Base-by-base conservation (phyloP, 176 grass and related monocot species). In the Eremochloa ophiuroides region DNA sequence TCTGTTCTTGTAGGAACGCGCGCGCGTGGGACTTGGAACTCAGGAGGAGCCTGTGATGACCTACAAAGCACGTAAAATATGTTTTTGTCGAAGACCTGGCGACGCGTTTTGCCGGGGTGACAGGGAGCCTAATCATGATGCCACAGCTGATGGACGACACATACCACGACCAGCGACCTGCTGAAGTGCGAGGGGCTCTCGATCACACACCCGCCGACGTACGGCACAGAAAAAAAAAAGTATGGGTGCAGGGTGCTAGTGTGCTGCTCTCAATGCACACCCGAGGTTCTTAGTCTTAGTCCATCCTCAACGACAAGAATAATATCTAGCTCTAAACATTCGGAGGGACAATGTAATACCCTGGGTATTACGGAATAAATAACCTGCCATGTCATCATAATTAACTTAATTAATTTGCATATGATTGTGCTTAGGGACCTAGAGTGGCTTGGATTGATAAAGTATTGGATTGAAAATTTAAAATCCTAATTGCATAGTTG, bases 51-150 rank as follows among this genome's bases (percentile, higher is more conserved):
- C 55, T 3, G 11, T 6, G 2, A 43, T 44, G 26, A 74, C 84
- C 77, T 68, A 13, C 47, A 1, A 23, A 42, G 69, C 76, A 43
- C 43, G 84, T 27, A 73, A 28, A 47, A 34, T 33, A 4, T 8
- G 6, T 27, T 23, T 17, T 25, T 62, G 37, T 68, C 62, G 18
- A 40, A 23, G 62, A 33, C 44, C 76, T 55, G 11, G 9, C 5
- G 56, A 80, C 84, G 69, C 84, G 84, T 80, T 74, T 86, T 74
- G 69, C 69, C 44, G 43, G 68, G 17, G 58, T 18, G 30, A 76
- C 40, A 72, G 26, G 17, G 42, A n/a, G 56, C 82, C 64, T 51
- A 20, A 28, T 50, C 30, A 10, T 16, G 73, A 69, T 34, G 2
- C 11, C 51, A 62, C 13, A 46, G 60, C 46, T 4, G 47, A 47